phyloP scores from a whole-genome alignment of 2,329 filamentous ascomycete species.

The Xylariaceae sp. region DNA sequence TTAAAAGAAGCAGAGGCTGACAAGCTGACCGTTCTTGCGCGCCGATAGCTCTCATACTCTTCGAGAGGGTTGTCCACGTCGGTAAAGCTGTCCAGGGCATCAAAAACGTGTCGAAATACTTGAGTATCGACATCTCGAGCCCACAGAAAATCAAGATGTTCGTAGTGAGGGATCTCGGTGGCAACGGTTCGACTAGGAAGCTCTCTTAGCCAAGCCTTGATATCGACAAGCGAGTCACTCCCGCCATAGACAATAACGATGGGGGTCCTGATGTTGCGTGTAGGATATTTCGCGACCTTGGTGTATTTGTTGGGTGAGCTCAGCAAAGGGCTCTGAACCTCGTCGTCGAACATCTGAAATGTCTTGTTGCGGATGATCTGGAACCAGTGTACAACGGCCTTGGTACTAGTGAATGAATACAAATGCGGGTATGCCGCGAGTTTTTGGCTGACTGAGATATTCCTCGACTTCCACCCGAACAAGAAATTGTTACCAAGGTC shows the following conservation, averaged over 20 bases:
- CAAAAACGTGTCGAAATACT: slow-evolving; percentile 88
- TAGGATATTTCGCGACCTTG: slow-evolving; percentile 94
- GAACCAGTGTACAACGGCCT: slow-evolving; percentile 98
- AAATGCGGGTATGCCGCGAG: slow-evolving; percentile 92
- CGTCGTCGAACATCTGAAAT: slow-evolving; percentile 99
- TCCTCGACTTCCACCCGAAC: slow-evolving; percentile 83
- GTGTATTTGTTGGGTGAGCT: slow-evolving; percentile 77
- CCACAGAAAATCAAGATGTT: slow-evolving; percentile 97
- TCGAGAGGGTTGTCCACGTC: slow-evolving; percentile 53
- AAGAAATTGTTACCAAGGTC: slow-evolving; percentile 77
- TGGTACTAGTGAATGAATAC: slow-evolving; percentile 95
- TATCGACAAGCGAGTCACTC: slow-evolving; percentile 89
- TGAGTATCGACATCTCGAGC: slow-evolving; percentile 76
- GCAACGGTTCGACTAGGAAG: slow-evolving; percentile 80
- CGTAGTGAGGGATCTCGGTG: slow-evolving; percentile 85
- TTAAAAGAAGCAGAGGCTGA: slow-evolving; percentile 30
- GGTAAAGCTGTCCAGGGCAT: slow-evolving; percentile 73
- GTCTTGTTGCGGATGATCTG: slow-evolving; percentile 95
- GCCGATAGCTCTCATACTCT: slow-evolving; percentile 55
- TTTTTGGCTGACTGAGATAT: slow-evolving; percentile 84
- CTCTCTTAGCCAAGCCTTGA: slow-evolving; percentile 85
- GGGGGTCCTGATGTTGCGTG: slow-evolving; percentile 93
- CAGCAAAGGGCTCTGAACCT: slow-evolving; percentile 73
- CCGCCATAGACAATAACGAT: slow-evolving; percentile 92
- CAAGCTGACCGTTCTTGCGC: slow-evolving; percentile 47